Conservation (phyloP, 2,329 filamentous ascomycete species). For the Fusarium temperatum region DNA sequence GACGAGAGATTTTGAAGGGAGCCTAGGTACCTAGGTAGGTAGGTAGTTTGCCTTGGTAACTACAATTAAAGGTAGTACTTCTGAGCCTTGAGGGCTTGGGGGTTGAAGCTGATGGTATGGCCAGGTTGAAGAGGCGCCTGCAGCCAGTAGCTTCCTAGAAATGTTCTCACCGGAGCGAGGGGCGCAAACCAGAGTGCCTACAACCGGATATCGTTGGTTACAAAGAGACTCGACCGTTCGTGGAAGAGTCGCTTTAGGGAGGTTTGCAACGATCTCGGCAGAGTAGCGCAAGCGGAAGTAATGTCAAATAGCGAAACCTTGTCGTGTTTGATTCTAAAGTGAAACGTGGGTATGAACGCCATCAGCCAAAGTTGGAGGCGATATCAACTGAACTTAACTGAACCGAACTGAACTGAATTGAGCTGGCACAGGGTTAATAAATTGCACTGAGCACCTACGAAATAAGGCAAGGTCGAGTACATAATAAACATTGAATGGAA, state of each 20-base stretch:
- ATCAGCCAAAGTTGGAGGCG: background rate
- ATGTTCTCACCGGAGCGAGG: constrained; percentile 13
- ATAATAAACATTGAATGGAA: background rate
- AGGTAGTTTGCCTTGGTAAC: background rate
- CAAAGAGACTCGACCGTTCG: constrained; percentile 25
- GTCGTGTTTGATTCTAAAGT: background rate
- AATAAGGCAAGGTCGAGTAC: constrained; percentile 1
- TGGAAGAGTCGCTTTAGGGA: constrained; percentile 30
- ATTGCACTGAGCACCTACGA: background rate
- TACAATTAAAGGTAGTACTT: background rate
- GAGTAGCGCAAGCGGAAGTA: constrained; percentile 18
- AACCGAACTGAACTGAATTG: background rate
- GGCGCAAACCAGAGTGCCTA: constrained; percentile 19
- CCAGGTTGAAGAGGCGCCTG: constrained; percentile 27
- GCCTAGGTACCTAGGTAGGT: background rate
- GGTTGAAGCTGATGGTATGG: constrained; percentile 29
- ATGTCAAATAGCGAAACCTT: constrained; percentile 13
- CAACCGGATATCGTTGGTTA: constrained; percentile 30
- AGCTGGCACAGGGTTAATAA: background rate
- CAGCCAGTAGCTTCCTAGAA: constrained; percentile 13
- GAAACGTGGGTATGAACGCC: constrained; percentile 4
- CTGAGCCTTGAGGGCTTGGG: constrained; percentile 5
- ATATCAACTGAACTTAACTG: background rate
- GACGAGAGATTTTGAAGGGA: constrained; percentile 32
- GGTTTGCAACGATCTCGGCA: constrained; percentile 13